Percentiles rank a stretch among this genome's conserved stretches.
phyloP scores from a whole-genome alignment of 1,139 yeast species.

The Pichia sp. region DNA sequence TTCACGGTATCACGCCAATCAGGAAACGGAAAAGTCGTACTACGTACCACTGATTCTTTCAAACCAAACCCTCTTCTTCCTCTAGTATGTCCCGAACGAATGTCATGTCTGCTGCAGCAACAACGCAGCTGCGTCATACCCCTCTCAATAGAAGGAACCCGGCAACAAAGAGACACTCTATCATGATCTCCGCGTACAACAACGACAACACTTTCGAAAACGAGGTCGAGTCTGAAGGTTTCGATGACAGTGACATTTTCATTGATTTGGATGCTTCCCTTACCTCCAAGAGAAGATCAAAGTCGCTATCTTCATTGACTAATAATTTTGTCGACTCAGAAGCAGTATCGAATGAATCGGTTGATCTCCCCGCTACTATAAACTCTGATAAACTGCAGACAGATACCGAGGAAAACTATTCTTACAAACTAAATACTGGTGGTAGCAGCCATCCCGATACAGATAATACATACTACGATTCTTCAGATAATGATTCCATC shows the following conservation, averaged over 20 bases:
- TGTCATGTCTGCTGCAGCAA: background rate
- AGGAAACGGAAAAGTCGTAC: no score
- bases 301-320: background rate
- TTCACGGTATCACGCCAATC: no score
- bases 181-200: constrained; percentile 1
- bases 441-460: background rate
- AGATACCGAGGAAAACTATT: constrained; percentile 2
- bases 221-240: background rate
- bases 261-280: background rate
- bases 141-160: constrained; percentile 1
- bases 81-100: no score
- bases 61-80: no score
- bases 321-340: constrained; percentile 4
- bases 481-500: background rate
- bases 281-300: background rate
- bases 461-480: background rate
- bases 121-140: background rate
- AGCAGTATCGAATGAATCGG: no score
- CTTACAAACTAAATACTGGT: constrained; percentile 7
- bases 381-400: constrained; percentile 7
- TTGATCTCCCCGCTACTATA: background rate
- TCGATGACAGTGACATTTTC: background rate
- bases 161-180: constrained; percentile 6
- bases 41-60: no score
- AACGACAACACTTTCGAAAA: background rate